A percentile compares a stretch with the other conserved stretches of the same genome.
phyloP scores from a whole-genome alignment of 2,329 filamentous ascomycete species.

The Fusarium mangiferae region DNA sequence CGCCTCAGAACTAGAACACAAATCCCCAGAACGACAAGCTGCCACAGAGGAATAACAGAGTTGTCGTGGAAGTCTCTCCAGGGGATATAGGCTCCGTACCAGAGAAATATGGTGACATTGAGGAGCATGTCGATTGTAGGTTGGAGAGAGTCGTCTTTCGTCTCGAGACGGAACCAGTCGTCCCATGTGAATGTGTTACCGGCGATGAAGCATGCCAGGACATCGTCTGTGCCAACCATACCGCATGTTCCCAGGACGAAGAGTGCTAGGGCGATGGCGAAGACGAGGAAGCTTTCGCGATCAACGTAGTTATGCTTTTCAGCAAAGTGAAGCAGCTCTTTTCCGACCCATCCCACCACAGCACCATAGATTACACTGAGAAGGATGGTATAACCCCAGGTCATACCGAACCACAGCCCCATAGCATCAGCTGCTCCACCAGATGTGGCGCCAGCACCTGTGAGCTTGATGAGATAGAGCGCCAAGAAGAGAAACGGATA shows the following conservation, averaged over 20 bases:
- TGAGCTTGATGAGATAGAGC: slow-evolving; percentile 84
- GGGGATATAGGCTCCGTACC: slow-evolving; percentile 87
- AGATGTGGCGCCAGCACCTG: slow-evolving; percentile 58
- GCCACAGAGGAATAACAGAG: slow-evolving; percentile 75
- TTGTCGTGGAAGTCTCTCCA: slow-evolving; percentile 78
- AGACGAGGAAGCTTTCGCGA: slow-evolving; percentile 87
- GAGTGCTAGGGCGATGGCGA: slow-evolving; percentile 84
- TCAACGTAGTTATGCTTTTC: slow-evolving; percentile 85
- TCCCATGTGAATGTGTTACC: slow-evolving; percentile 93
- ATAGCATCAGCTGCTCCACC: slow-evolving; percentile 75
- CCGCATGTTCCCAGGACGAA: slow-evolving; percentile 90
- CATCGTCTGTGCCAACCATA: slow-evolving; percentile 87
- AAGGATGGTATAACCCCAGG: slow-evolving; percentile 84
- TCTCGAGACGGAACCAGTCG: slow-evolving; percentile 92
- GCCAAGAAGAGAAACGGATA: slow-evolving; percentile 91
- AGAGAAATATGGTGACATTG: slow-evolving; percentile 88
- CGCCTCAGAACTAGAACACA: slow-evolving; percentile 81
- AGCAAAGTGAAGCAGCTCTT: slow-evolving; percentile 84
- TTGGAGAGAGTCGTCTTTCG: slow-evolving; percentile 89
- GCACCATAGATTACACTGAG: slow-evolving; percentile 82
- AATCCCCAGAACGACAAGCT: slow-evolving; percentile 78
- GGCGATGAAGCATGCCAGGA: slow-evolving; percentile 91
- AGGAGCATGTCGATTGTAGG: slow-evolving; percentile 95
- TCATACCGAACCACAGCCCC: slow-evolving; percentile 85
- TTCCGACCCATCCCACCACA: slow-evolving; percentile 81